phyloP scores from a whole-genome alignment of 2,329 filamentous ascomycete species.

The Myriangium duriaei region DNA sequence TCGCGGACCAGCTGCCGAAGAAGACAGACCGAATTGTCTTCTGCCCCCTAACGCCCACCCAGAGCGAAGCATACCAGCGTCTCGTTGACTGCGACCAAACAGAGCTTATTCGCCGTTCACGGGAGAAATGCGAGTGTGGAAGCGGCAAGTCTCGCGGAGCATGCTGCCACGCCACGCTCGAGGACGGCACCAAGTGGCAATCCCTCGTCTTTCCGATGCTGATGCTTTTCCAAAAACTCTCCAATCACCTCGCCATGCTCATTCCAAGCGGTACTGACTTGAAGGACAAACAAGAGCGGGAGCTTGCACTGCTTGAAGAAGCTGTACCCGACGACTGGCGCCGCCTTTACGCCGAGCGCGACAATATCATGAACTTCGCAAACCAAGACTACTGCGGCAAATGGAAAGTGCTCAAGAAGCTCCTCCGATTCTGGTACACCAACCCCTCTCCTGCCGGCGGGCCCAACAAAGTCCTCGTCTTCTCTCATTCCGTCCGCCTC shows the following conservation, averaged over 20 bases:
- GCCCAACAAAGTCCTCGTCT: slow-evolving; percentile 87
- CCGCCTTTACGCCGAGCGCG: slow-evolving; percentile 58
- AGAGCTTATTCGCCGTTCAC: slow-evolving; percentile 52
- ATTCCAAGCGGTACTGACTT: slow-evolving; percentile 56
- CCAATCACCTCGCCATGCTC: slow-evolving; percentile 83
- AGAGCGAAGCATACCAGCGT: slow-evolving; percentile 70
- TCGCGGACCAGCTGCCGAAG: slow-evolving; percentile 83
- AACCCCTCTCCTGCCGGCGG: slow-evolving; percentile 42
- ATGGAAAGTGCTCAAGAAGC: slow-evolving; percentile 79
- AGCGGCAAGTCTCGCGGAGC: slow-evolving; percentile 62
- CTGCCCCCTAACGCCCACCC: slow-evolving; percentile 73
- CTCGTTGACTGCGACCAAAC: slow-evolving; percentile 65
- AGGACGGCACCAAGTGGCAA: slow-evolving; percentile 56
- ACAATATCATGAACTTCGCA: slow-evolving; percentile 67
- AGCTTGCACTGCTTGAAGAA: slow-evolving; percentile 58
- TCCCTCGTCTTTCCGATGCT: slow-evolving; percentile 76
- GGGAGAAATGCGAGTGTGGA: slow-evolving; percentile 56
- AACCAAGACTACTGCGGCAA: slow-evolving; percentile 92
- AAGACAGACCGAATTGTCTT: slow-evolving; percentile 94
- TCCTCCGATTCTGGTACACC: slow-evolving; percentile 79
- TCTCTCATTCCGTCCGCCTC: slow-evolving; percentile 81
- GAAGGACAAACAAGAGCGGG: slow-evolving; percentile 62
- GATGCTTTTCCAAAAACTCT: slow-evolving; percentile 68
- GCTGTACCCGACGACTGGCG: slow-evolving; percentile 67
- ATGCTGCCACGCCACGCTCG: slow-evolving; percentile 57